Conservation (phyloP, 2,329 filamentous ascomycete species). For the Akanthomyces muscarius region DNA sequence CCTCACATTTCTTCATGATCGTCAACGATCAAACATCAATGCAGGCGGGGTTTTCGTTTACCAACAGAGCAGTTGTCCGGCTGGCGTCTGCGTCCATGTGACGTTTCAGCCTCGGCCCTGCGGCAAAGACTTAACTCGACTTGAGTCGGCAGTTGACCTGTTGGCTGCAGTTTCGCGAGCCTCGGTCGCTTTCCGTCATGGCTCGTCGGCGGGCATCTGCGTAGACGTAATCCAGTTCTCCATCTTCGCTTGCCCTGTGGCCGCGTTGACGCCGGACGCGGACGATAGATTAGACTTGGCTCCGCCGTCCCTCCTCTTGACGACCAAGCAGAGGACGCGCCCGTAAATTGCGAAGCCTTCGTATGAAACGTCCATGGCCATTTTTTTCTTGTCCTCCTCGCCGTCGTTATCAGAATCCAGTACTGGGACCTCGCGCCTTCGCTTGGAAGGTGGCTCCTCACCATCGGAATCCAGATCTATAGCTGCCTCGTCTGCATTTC, state of each 20-base stretch:
- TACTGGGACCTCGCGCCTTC: conserved; percentile 34
- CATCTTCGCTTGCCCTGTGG: conserved; percentile 47
- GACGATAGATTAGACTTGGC: conserved; percentile 38
- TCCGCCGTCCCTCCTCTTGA: conserved; percentile 70
- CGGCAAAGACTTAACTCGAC: neutral
- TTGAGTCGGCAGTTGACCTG: conserved; percentile 14
- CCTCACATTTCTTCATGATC: neutral
- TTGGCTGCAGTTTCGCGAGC: conserved; percentile 21
- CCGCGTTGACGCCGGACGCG: conserved; percentile 26
- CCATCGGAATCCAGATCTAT: conserved; percentile 38
- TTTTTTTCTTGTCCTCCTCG: conserved; percentile 81
- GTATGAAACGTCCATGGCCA: conserved; percentile 80
- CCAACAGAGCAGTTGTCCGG: conserved; percentile 15
- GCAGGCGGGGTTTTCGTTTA: neutral
- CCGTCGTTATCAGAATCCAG: conserved; percentile 30
- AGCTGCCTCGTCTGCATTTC: conserved; percentile 27
- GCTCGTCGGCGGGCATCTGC: conserved; percentile 51
- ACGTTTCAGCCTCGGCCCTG: neutral
- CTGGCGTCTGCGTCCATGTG: neutral
- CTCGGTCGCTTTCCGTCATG: neutral
- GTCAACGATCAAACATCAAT: neutral
- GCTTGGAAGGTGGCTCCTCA: conserved; percentile 44
- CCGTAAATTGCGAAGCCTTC: conserved; percentile 96
- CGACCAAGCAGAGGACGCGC: conserved; percentile 83
- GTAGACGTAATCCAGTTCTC: conserved; percentile 81